These are phyloP conservation scores for Citrus inodora DNA, from an alignment of 345 rosid species.

Conservation along the genomic window DNA sequence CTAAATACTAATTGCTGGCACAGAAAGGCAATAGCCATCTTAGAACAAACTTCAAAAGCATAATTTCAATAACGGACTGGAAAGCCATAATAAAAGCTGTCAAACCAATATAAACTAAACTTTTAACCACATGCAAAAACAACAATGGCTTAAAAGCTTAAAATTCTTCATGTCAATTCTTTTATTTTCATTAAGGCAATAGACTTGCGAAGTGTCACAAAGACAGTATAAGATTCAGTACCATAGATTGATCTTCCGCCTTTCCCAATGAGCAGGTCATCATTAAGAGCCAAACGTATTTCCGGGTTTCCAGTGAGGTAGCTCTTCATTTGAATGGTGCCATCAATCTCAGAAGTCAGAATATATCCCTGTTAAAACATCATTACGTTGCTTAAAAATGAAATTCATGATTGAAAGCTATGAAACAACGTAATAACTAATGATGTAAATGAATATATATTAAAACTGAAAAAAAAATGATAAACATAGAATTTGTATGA, in stretches of 20 bases:
- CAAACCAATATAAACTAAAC: background rate
- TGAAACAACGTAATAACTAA: background rate
- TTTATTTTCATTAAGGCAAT: background rate
- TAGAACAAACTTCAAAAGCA: background rate
- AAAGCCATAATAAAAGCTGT: background rate
- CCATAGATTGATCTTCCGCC: constrained; percentile 79
- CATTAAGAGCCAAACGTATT: constrained; percentile 94
- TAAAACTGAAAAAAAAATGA: background rate
- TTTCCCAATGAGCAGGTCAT: constrained; percentile 82
- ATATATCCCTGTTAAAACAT: constrained; percentile 74
- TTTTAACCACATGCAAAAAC: background rate
- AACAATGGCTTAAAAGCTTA: background rate
- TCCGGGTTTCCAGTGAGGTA: constrained; percentile 96
- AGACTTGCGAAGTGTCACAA: constrained; percentile 7
- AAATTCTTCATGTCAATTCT: background rate
- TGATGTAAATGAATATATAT: background rate
- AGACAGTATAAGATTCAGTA: constrained; percentile 30
- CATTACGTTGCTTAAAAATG: background rate
- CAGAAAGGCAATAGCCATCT: background rate
- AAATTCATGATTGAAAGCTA: background rate
- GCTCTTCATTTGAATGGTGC: constrained; percentile 99
- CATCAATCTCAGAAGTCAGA: constrained; percentile 96
- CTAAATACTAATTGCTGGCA: background rate
- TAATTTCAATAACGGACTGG: background rate
- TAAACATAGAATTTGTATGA: background rate